phyloP scores from a whole-genome alignment of 2,329 filamentous ascomycete species.

The Botrytis fragariae region DNA sequence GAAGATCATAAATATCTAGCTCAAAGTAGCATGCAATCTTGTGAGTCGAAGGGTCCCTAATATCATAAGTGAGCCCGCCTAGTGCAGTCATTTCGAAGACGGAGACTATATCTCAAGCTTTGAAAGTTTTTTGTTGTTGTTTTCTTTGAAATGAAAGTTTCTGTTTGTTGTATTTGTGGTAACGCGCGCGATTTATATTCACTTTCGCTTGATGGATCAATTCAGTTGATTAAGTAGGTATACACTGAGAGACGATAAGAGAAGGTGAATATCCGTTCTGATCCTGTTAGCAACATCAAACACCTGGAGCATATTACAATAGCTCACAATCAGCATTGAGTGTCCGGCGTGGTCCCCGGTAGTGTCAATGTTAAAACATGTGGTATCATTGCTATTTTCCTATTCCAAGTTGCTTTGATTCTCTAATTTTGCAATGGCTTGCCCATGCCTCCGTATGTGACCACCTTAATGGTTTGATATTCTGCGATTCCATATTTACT shows the following conservation, averaged over 20 bases:
- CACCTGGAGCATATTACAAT: background rate
- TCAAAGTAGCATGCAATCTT: background rate
- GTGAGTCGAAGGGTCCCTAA: background rate
- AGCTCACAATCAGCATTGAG: background rate
- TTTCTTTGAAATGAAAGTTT: background rate
- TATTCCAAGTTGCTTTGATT: background rate
- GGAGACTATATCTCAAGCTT: background rate
- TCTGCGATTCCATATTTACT: slow-evolving; percentile 53
- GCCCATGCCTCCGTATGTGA: slow-evolving; percentile 58
- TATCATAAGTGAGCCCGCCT: no score
- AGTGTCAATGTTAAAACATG: background rate
- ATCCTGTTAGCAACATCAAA: background rate
- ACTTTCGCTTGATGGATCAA: background rate
- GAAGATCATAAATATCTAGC: background rate
- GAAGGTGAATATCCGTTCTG: background rate
- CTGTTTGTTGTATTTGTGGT: background rate
- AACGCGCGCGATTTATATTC: background rate
- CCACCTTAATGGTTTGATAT: slow-evolving; percentile 52
- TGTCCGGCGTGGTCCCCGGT: no score
- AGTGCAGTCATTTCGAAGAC: background rate
- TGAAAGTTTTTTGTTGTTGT: background rate
- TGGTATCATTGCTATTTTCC: slow-evolving; percentile 10
- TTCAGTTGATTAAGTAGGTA: background rate
- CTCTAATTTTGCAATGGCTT: slow-evolving; percentile 48
- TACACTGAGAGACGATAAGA: background rate